Base-by-base conservation (phyloP, 805 yeast species). In the Spathaspora sp. region DNA sequence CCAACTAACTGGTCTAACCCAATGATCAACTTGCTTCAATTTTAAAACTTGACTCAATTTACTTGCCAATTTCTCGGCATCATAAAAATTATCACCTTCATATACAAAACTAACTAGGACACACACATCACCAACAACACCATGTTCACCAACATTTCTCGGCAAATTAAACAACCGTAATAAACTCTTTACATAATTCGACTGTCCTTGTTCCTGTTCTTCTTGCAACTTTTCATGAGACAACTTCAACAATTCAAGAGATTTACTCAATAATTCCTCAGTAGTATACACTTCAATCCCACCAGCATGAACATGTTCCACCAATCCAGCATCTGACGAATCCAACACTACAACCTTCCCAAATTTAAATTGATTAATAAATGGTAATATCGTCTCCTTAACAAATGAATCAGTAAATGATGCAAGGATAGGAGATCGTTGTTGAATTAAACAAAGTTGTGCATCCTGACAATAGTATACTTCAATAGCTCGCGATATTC, bases 51-150 rank as follows among this genome's bases (percentile, higher is more conserved):
- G 57, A 5, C 64, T 56, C 2, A 76, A 63, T 31, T 66, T 64
- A 11, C 55, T 55, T 2, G 87, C 83, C 54, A 86, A 66, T 9
- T 62, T 55, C 43, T 72, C 72, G 7, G 96, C 94, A 64, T 91
- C 97, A 18, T 66, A 62, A 28, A 85, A 79, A 65, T 93, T 93
- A 66, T 92, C 97, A 32, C 98, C 97, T 64, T 92, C 97, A 66
- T 89, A 90, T 1, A 86, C 96, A 63, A 23, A 53, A 43, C 50
- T 45, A 14, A 53, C 49, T 16, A 53, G 48, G 1, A 45, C 52
- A n/a, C 4, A 28, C 8, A 45, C 40, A 44, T 46, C 49, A 11
- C 45, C 49, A 17, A 42, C 32, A 28, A 46, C 50, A 16, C 26
- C 31, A 35, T n/a, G 18, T 10, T 46, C 18, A 8, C 10, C 12